Evolutionary conservation across 73 alveolate genomes (phyloP), one percentile per base, ranked within the genome.

Genomic region (Paramecium octaurelia): DNA sequence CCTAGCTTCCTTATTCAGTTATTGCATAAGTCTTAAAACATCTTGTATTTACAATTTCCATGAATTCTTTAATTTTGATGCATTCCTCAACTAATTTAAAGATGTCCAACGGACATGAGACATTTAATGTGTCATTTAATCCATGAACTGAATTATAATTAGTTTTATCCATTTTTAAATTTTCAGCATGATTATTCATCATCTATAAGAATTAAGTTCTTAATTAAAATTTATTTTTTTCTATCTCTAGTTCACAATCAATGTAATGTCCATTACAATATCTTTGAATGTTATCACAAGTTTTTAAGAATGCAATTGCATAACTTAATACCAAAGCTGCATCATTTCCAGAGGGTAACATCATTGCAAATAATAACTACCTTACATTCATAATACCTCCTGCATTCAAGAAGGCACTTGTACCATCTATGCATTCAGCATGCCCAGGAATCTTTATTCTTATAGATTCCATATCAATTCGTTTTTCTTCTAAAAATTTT

Each of bases 261-360:
- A 80, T 80, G 10, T 14, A 42, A 44, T 80, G 57, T 24, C 75
- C 75, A 31, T 80, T 42, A 11, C 68, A 57, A 59, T 58, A 64
- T 64, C 84, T 64, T 64, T 64, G 12, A 31, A 58, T 27, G 31
- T 31, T 38, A n/a, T 85, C 92, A 89, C 92, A 40, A 46, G 69
- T 84, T 57, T 59, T 34, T 23, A 58, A 58, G 80, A 18, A 93
- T 85, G 90, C 92, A 76, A 44, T 69, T 27, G 35, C 93, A 92
- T 24, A 93, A 77, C 43, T 93, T 89, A 44, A 64, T 8, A 92
- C 87, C 8, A 94, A 93, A 69, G 98, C 96, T 36, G 98, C 98
- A 70, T 96, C 98, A 58, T 96, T 96, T 31, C 98, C 98, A 29
- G 96, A 88, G 1, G 98, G 98, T 20, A 96, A 86, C 96, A 96